Conservation (phyloP, 129 eudicot species). For the Arctium lappa region DNA sequence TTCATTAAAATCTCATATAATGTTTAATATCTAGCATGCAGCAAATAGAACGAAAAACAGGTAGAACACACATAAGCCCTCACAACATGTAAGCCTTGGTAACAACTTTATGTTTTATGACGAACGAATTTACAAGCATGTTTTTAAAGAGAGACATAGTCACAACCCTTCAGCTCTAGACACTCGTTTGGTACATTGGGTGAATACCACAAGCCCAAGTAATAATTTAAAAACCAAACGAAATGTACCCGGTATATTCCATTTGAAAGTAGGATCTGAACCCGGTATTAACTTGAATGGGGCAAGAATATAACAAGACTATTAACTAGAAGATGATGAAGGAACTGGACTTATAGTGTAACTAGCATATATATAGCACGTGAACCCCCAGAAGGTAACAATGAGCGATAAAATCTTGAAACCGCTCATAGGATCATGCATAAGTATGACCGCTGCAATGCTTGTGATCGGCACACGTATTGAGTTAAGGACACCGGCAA, state of each 20-base stretch:
- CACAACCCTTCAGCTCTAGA: not conserved
- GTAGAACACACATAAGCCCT: not conserved
- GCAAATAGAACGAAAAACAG: no score
- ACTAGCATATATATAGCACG: conserved; percentile 73
- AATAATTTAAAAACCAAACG: not conserved
- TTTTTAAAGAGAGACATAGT: not conserved
- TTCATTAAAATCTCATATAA: no score
- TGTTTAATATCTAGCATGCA: no score
- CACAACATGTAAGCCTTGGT: not conserved
- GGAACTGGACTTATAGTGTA: conserved; percentile 35
- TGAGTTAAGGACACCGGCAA: conserved; percentile 88
- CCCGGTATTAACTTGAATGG: not conserved
- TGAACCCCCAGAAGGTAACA: conserved; percentile 87
- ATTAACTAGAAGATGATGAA: conserved; percentile 19
- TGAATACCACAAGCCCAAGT: not conserved
- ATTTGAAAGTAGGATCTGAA: not conserved
- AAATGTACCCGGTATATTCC: not conserved
- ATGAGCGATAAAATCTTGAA: conserved; percentile 81
- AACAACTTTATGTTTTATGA: not conserved
- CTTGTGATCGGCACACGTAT: conserved; percentile 86
- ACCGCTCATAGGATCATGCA: conserved; percentile 93
- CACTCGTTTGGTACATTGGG: not conserved
- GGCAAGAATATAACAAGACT: conserved; percentile 9
- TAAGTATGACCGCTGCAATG: conserved; percentile 75
- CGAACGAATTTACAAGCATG: not conserved